Evolutionary conservation across 108 stramenopile genomes (phyloP), one percentile per base, ranked within the genome.

Genomic region (Conticribra weissflogii): DNA sequence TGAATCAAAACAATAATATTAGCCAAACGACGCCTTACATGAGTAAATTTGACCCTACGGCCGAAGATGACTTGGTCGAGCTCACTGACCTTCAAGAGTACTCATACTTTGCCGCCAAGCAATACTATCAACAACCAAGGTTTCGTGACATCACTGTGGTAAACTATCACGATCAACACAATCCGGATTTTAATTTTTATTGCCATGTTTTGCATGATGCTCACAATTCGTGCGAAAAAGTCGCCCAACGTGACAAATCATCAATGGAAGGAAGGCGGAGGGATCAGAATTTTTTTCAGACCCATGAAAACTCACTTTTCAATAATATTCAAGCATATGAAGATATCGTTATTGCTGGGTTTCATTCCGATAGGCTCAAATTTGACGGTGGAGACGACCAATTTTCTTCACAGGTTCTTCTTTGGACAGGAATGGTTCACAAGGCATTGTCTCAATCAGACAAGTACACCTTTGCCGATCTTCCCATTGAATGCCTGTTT

Each of bases 41-140:
- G 23, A 12, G 36, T 2, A 48, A 66, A 9, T 66, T 29, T 34
- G 53, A 66, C 34, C 34, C 54, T 21, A 54, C 54, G 4, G 33
- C 65, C 19, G 44, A 66, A 19, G 18, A n/a, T 34, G 21, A 54
- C n/a, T 32, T 66, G 23, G 53, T 36, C 15, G 65, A 66, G 1
- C 32, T 66, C n/a, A 66, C 65, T 19, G 65, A 66, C 34, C 45
- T 66, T 22, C 52, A 16, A 24, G 65, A 66, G 4, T 66, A 54
- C 52, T 33, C 53, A 16, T 66, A 66, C 32, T 66, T 54, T 66
- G 65, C 49, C n/a, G 65, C 65, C 0, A 54, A 66, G 29, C 47
- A 66, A 27, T 66, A 66, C 27, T 50, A 33, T 24, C 25, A 18
- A 23, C 25, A 54, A 33, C 3, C 65, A 18, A 54, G 65, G 32